Evolutionary conservation across 495 filamentous ascomycete species (phyloP).

Genomic region (Lepraria neglecta): DNA sequence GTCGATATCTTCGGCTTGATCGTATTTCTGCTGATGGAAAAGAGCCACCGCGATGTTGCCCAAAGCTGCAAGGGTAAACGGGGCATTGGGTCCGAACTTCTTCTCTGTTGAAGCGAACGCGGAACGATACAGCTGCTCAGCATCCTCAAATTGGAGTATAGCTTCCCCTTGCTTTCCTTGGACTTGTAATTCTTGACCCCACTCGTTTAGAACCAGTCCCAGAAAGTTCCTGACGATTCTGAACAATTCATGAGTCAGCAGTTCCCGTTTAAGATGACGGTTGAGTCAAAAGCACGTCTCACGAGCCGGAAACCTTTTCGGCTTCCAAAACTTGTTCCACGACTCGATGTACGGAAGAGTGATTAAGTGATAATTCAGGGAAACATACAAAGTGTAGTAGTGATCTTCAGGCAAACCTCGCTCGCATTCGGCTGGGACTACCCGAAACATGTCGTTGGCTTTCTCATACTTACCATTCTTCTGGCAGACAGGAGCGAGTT

Average conservation of each 20-base stretch:
- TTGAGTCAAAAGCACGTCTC: too few relatives aligned
- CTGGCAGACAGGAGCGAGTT: not conserved
- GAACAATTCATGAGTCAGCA: too few relatives aligned
- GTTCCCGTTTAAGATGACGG: too few relatives aligned
- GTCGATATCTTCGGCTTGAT: too few relatives aligned
- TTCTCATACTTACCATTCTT: not conserved
- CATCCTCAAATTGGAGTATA: not conserved
- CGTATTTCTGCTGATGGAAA: too few relatives aligned
- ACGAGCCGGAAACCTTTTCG: too few relatives aligned
- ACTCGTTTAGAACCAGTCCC: not conserved
- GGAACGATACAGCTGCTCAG: not conserved
- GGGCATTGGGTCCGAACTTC: too few relatives aligned
- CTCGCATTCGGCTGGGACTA: not conserved
- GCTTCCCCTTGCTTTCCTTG: not conserved
- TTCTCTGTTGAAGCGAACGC: not conserved
- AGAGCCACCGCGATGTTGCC: too few relatives aligned
- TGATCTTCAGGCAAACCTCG: not conserved
- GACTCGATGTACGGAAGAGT: too few relatives aligned
- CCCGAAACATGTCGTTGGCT: not conserved
- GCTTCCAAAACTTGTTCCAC: too few relatives aligned
- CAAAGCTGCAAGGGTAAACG: too few relatives aligned
- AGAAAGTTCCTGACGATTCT: not conserved
- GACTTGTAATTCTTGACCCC: not conserved
- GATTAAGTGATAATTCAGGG: too few relatives aligned
- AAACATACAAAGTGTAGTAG: not conserved